Percentiles rank a stretch among this genome's conserved stretches.
These are phyloP conservation scores for Camelina hispida DNA, from an alignment of 345 rosid genomes.

Conservation along the genomic window DNA sequence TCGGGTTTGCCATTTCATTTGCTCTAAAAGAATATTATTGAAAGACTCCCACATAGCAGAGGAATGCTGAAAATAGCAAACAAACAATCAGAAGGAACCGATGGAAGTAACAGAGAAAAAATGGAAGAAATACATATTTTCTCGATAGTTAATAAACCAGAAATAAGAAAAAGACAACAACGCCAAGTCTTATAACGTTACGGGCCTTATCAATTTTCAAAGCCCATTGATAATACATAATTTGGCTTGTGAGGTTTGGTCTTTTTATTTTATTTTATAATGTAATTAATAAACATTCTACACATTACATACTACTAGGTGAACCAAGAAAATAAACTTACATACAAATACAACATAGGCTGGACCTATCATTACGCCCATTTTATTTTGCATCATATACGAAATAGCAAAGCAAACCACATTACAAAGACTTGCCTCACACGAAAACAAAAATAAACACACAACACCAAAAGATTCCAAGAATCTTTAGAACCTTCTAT, in stretches of 20 bases:
- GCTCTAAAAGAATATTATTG: background rate
- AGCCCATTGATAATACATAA: too few species aligned
- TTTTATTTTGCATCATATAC: background rate
- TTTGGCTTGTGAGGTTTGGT: too few species aligned
- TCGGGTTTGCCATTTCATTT: conserved; percentile 10
- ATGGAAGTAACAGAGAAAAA: conserved; percentile 7
- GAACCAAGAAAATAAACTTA: conserved; percentile 6
- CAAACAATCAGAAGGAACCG: conserved; percentile 8
- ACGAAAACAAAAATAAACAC: background rate
- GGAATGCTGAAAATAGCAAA: conserved; percentile 30
- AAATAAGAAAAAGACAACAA: background rate
- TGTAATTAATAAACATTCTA: background rate
- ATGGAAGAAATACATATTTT: conserved; percentile 4
- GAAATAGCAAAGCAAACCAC: background rate
- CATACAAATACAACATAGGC: background rate
- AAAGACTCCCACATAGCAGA: background rate
- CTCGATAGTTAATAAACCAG: background rate
- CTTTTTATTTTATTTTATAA: too few species aligned
- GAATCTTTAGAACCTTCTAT: conserved; percentile 22
- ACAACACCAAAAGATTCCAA: conserved; percentile 21
- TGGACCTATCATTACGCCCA: background rate
- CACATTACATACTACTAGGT: conserved; percentile 13
- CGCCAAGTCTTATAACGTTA: background rate
- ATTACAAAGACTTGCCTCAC: conserved; percentile 19
- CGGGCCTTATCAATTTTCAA: too few species aligned